These are phyloP conservation scores for Voacanga thouarsii DNA, from an alignment of 257 asterid genomes.

Conservation along the genomic window DNA sequence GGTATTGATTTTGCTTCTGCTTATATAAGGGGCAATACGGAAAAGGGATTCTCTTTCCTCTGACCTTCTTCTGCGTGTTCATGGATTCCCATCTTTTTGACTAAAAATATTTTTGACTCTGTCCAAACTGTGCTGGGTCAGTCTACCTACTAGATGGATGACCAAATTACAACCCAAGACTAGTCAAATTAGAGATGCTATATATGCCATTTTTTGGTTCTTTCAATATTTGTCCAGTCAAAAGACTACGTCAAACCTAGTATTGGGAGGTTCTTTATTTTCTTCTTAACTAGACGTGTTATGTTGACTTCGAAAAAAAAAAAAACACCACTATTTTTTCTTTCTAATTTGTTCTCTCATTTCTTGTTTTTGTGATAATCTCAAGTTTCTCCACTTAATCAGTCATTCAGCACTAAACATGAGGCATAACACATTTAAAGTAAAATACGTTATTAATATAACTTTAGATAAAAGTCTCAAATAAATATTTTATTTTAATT, in stretches of 20 bases:
- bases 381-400: too few relatives aligned
- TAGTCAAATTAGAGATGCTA: background rate
- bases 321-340: too few relatives aligned
- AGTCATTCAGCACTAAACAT: too few relatives aligned
- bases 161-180: background rate
- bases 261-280: background rate
- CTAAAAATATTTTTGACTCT: background rate
- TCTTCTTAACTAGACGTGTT: background rate
- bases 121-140: background rate
- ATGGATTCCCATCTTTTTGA: background rate
- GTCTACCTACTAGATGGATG: constrained; percentile 1
- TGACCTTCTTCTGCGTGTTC: background rate
- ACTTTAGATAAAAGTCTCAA: too few relatives aligned
- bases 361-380: too few relatives aligned
- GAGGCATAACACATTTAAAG: too few relatives aligned
- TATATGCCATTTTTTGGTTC: background rate
- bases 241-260: background rate
- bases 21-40: background rate
- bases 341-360: too few relatives aligned
- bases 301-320: background rate
- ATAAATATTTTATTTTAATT: too few relatives aligned
- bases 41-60: background rate
- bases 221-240: background rate
- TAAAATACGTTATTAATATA: too few relatives aligned
- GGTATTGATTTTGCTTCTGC: background rate